Percentiles rank a stretch among this genome's conserved stretches.
phyloP scores from a whole-genome alignment of 495 filamentous ascomycete genomes.

The Trypethelium eluteriae region DNA sequence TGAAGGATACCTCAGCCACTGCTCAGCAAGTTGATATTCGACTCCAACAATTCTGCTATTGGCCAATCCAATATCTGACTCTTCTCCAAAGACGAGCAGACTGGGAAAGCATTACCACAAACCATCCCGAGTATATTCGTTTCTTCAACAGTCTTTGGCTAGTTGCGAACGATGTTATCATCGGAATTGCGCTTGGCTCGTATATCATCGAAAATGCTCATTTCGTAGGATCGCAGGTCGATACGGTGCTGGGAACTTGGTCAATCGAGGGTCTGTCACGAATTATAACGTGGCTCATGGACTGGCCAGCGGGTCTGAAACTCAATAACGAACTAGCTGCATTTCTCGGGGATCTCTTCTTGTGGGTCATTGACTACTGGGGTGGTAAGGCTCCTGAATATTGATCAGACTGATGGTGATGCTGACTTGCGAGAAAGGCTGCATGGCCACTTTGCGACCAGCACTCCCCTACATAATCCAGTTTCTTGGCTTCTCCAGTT shows the following conservation, averaged over 20 bases:
- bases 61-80: constrained; percentile 93
- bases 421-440: constrained; percentile 41
- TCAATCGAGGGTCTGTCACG: constrained; percentile 81
- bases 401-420: background rate
- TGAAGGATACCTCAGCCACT: constrained; percentile 93
- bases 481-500: constrained; percentile 89
- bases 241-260: constrained; percentile 67
- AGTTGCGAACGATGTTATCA: constrained; percentile 97
- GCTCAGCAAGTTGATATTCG: constrained; percentile 99
- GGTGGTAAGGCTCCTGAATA: constrained; percentile 47
- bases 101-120: constrained; percentile 92
- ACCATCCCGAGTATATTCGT: constrained; percentile 95
- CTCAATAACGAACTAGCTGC: constrained; percentile 89
- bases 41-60: constrained; percentile 97
- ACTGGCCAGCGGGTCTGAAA: constrained; percentile 95
- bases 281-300: constrained; percentile 93
- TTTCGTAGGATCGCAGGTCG: constrained; percentile 77
- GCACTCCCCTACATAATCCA: constrained; percentile 79
- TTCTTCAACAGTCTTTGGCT: constrained; percentile 99
- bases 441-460: constrained; percentile 66
- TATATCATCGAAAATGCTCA: constrained; percentile 94
- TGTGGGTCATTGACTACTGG: constrained; percentile 99
- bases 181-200: constrained; percentile 89
- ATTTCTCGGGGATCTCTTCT: constrained; percentile 88
- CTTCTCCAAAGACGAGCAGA: constrained; percentile 79